Evolutionary conservation across 805 yeast species (phyloP).

Genomic region (Teunomyces lycoperdinae): DNA sequence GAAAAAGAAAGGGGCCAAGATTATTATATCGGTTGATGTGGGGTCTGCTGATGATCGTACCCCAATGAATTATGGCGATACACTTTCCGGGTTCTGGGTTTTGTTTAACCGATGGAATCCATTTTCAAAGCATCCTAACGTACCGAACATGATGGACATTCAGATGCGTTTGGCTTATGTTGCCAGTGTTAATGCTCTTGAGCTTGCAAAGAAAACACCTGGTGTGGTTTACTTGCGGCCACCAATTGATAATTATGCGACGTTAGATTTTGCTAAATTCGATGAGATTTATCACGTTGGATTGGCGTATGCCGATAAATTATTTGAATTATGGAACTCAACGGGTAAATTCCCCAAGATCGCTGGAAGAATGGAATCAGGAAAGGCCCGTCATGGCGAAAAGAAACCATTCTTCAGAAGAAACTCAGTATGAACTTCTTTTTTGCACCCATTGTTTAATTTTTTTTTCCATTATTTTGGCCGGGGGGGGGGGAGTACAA

Average conservation of each 20-base stretch:
- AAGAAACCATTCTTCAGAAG: constrained; percentile 46
- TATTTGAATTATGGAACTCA: constrained; percentile 50
- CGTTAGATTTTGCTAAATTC: constrained; percentile 88
- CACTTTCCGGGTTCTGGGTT: constrained; percentile 91
- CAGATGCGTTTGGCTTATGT: constrained; percentile 93
- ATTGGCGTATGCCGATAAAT: constrained; percentile 61
- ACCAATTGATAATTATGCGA: constrained; percentile 88
- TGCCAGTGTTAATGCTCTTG: constrained; percentile 90
- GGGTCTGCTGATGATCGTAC: constrained; percentile 93
- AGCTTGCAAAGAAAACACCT: constrained; percentile 76
- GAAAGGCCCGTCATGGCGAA: constrained; percentile 14
- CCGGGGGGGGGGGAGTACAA: too few species aligned
- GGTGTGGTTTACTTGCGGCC: constrained; percentile 90
- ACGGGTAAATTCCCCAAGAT: constrained; percentile 58
- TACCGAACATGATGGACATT: constrained; percentile 93
- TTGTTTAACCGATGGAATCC: constrained; percentile 85
- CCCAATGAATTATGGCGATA: constrained; percentile 88
- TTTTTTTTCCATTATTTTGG: too few species aligned
- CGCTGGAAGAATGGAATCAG: constrained; percentile 45
- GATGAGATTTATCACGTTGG: constrained; percentile 88
- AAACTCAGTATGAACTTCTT: constrained; percentile 50
- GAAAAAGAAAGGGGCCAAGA: constrained; percentile 83
- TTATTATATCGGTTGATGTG: constrained; percentile 90
- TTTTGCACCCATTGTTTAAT: constrained; percentile 1
- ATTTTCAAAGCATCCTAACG: constrained; percentile 79